A percentile compares a stretch with the other conserved stretches of the same genome.
These are phyloP conservation scores for Fragaria vesca DNA, from an alignment of 306 rosid species.

Conservation along the genomic window DNA sequence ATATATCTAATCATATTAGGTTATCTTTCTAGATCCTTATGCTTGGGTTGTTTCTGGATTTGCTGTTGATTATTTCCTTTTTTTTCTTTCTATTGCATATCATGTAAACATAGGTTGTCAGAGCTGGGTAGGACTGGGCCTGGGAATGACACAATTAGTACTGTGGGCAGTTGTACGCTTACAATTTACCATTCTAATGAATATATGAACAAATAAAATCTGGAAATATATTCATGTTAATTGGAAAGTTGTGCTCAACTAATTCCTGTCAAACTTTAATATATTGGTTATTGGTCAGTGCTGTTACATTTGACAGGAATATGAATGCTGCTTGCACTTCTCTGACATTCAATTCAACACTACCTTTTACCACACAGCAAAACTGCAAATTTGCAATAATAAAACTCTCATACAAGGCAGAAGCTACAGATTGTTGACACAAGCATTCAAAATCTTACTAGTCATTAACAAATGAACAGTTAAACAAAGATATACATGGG, in stretches of 20 bases:
- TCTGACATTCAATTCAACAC: neutral
- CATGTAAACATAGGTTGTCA: neutral
- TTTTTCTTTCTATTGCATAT: neutral
- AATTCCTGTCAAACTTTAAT: neutral
- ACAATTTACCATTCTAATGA: neutral
- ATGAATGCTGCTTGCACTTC: neutral
- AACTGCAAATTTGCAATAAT: neutral
- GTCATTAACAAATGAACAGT: neutral
- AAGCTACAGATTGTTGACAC: neutral
- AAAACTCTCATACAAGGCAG: slow-evolving; percentile 13
- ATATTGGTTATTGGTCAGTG: neutral
- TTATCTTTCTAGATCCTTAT: too few species aligned
- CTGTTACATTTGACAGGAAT: neutral
- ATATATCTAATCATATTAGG: neutral
- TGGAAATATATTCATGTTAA: neutral
- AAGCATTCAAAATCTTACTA: neutral
- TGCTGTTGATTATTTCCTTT: neutral
- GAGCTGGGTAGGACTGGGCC: neutral
- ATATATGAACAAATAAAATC: neutral
- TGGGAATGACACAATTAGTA: neutral
- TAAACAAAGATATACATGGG: neutral
- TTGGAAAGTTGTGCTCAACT: neutral
- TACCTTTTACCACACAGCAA: neutral
- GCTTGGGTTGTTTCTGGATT: neutral
- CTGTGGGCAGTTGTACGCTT: neutral